phyloP scores from a whole-genome alignment of 257 asterid species.

The Gynochthodes officinalis region DNA sequence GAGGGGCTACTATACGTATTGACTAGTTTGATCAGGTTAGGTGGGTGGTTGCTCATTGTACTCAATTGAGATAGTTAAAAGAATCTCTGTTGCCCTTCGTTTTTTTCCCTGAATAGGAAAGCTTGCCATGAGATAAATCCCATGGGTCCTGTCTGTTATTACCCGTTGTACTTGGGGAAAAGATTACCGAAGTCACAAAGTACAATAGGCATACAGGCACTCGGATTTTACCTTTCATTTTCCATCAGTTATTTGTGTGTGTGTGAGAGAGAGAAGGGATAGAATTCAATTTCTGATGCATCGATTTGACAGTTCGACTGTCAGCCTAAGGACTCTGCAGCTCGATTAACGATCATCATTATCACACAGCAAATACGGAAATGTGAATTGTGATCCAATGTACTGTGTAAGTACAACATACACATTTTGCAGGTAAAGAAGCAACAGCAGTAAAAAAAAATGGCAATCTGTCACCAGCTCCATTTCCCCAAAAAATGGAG shows the following conservation, averaged over 20 bases:
- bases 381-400: background rate
- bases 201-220: background rate
- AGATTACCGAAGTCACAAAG: background rate
- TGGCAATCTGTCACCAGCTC: background rate
- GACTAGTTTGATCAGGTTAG: too few species aligned
- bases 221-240: background rate
- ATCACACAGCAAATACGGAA: background rate
- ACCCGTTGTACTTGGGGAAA: background rate
- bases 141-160: background rate
- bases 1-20: too few species aligned
- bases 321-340: background rate
- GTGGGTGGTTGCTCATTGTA: too few species aligned
- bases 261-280: background rate
- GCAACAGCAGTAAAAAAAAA: background rate
- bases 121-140: background rate
- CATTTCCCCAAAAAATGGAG: background rate
- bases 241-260: background rate
- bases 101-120: background rate
- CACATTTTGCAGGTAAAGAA: background rate
- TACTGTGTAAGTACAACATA: background rate
- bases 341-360: background rate
- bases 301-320: constrained; percentile 16
- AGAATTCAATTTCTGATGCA: background rate
- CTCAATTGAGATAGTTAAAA: background rate
- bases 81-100: background rate